A percentile compares a stretch with the other conserved stretches of the same genome.
Conservation (phyloP, 257 asterid genomes). For the Forsythia suspensa region DNA sequence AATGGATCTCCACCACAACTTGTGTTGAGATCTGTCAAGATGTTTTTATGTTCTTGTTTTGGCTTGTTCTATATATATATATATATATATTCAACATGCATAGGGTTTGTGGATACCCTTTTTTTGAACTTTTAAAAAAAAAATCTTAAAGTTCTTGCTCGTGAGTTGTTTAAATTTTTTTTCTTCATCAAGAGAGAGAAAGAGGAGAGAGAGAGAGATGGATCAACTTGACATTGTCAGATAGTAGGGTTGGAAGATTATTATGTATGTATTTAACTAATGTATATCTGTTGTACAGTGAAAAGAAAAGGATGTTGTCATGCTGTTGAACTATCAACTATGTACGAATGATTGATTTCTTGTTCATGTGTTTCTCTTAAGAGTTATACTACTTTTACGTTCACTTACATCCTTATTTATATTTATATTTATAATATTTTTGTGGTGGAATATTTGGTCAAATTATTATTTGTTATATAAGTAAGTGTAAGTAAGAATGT, state of each 20-base stretch:
- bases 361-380: not conserved
- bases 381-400: no score
- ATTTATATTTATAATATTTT: no score
- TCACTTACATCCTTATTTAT: no score
- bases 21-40: constrained; percentile 30
- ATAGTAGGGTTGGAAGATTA: constrained; percentile 29
- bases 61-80: constrained; percentile 22
- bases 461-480: no score
- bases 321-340: constrained; percentile 2
- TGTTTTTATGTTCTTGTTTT: constrained; percentile 53
- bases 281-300: constrained; percentile 50
- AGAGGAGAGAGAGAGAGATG: constrained; percentile 23
- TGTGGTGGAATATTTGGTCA: no score
- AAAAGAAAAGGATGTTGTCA: constrained; percentile 39
- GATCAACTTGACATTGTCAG: constrained; percentile 19
- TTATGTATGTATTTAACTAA: constrained; percentile 23
- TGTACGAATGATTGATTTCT: not conserved
- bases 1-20: constrained; percentile 63
- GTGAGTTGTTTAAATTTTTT: constrained; percentile 50
- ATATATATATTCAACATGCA: no score
- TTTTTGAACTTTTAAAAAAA: constrained; percentile 52
- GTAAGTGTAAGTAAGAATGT: no score
- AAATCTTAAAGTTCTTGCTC: constrained; percentile 42
- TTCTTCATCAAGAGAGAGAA: not conserved
- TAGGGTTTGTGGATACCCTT: constrained; percentile 62